Evolutionary conservation across 495 filamentous ascomycete genomes (phyloP), one percentile per base, ranked within the genome.

Genomic region (Chaetomium fimeti): DNA sequence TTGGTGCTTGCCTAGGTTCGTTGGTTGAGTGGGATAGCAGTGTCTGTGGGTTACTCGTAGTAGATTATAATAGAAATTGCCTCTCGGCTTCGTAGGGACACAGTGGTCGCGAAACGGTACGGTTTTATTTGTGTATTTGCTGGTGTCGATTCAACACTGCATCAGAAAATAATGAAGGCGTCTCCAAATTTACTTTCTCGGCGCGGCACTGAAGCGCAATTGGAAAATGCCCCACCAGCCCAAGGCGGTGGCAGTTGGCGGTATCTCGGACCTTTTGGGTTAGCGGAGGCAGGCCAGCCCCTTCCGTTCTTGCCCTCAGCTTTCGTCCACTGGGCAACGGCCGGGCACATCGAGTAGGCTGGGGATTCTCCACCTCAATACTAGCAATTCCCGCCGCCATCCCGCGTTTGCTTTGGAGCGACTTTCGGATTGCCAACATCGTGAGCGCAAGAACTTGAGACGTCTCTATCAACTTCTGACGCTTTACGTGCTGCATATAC

Each of bases 321-420:
- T 48, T 36, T 55, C 63, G 68, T 68, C 66, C 63, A 70, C 71
- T 65, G 65, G 70, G 73, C 73, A 71, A 74, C 72, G 57, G 63
- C 42, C 52, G 56, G 64, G 63, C 65, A 57, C 66, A 61, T 20
- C 18, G 5, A 43, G 27, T 24, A 18, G 16, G 28, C 38, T 40
- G 32, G 36, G 51, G 25, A 36, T 20, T 32, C 60, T 60, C 60
- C 54, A 52, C 53, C 59, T 24, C 15, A 59, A 29, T 54, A 45
- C 54, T 51, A 24, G 2, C 47, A 54, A 47, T 59, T 52, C 52
- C 58, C 64, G 53, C 60, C 25, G 24, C 42, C 55, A 51, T 42
- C 54, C 47, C 45, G 25, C 60, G 40, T 53, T 48, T 24, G 45
- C 40, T 36, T 36, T 11, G 32, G 43, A 61, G 27, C 61, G 18